A percentile compares a stretch with the other conserved stretches of the same genome.
phyloP scores from a whole-genome alignment of 148 eudicot species.

The Camellia sinensis region DNA sequence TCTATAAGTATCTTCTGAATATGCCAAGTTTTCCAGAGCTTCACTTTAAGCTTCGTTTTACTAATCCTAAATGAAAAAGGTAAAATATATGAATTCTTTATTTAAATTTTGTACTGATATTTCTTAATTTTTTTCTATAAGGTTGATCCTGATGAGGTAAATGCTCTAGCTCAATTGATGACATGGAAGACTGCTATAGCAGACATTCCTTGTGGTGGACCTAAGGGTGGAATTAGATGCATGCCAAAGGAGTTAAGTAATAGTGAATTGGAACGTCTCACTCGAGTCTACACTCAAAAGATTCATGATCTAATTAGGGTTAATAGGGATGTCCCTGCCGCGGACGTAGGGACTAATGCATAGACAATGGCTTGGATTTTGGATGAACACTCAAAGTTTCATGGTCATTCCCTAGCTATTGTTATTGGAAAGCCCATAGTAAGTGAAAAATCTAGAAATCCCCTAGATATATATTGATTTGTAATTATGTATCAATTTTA shows the following conservation, averaged over 20 bases:
- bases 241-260: slow-evolving; percentile 33
- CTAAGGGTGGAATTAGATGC: slow-evolving; percentile 56
- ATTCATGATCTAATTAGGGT: slow-evolving; percentile 21
- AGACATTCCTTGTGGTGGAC: slow-evolving; percentile 53
- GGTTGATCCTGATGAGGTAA: slow-evolving; percentile 58
- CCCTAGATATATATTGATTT: too few relatives aligned
- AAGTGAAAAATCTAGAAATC: too few relatives aligned
- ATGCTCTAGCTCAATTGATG: slow-evolving; percentile 58
- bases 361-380: too few relatives aligned
- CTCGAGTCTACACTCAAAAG: slow-evolving; percentile 48
- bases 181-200: slow-evolving; percentile 62
- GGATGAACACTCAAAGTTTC: too few relatives aligned
- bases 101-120: neutral
- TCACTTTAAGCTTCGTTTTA: too few relatives aligned
- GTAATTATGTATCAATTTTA: too few relatives aligned
- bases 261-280: slow-evolving; percentile 53
- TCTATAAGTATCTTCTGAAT: too few relatives aligned
- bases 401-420: too few relatives aligned
- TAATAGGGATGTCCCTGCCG: slow-evolving; percentile 47
- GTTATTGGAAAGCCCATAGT: too few relatives aligned
- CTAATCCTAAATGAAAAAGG: too few relatives aligned
- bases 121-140: slow-evolving; percentile 5
- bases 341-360: slow-evolving; percentile 45
- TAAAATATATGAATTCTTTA: neutral
- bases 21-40: too few relatives aligned